These are phyloP conservation scores for Coemansia sp. DNA, from an alignment of 192 early-diverging fungal species.

Conservation along the genomic window DNA sequence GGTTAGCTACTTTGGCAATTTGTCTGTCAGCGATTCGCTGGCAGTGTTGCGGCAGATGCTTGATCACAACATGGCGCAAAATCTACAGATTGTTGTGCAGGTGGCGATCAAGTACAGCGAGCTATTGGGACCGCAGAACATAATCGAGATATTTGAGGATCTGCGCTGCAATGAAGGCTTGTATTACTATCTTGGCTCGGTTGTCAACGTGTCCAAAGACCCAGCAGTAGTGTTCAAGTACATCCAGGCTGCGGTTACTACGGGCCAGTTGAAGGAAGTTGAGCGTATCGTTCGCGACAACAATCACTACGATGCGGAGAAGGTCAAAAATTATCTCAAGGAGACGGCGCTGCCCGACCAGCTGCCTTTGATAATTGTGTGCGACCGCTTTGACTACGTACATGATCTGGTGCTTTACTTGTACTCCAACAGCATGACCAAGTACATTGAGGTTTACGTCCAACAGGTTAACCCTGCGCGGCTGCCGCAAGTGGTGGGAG, in stretches of 20 bases:
- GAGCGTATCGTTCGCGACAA: conserved; percentile 96
- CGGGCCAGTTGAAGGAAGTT: conserved; percentile 95
- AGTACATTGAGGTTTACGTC: conserved; percentile 99
- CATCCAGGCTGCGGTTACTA: conserved; percentile 91
- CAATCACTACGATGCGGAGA: conserved; percentile 95
- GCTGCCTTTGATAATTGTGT: conserved; percentile 97
- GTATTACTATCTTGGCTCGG: conserved; percentile 95
- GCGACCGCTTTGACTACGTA: conserved; percentile 96
- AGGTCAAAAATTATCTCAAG: conserved; percentile 99
- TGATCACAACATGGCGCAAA: conserved; percentile 86
- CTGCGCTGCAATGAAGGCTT: conserved; percentile 91
- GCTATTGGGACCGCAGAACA: conserved; percentile 80
- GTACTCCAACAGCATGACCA: conserved; percentile 89
- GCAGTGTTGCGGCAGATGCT: conserved; percentile 95
- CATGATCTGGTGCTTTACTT: conserved; percentile 95
- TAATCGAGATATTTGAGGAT: conserved; percentile 90
- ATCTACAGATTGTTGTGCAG: conserved; percentile 93
- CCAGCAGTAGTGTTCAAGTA: conserved; percentile 98
- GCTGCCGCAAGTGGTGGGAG: conserved; percentile 93
- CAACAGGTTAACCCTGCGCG: conserved; percentile 96
- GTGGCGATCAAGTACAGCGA: conserved; percentile 97
- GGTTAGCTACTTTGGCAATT: conserved; percentile 90
- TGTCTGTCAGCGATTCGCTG: conserved; percentile 96
- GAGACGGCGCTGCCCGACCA: conserved; percentile 95
- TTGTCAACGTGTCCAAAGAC: conserved; percentile 94